Evolutionary conservation across 371 early-diverging fungal genomes (phyloP), one percentile per base, ranked within the genome.

Genomic region (Gilbertella persicaria): DNA sequence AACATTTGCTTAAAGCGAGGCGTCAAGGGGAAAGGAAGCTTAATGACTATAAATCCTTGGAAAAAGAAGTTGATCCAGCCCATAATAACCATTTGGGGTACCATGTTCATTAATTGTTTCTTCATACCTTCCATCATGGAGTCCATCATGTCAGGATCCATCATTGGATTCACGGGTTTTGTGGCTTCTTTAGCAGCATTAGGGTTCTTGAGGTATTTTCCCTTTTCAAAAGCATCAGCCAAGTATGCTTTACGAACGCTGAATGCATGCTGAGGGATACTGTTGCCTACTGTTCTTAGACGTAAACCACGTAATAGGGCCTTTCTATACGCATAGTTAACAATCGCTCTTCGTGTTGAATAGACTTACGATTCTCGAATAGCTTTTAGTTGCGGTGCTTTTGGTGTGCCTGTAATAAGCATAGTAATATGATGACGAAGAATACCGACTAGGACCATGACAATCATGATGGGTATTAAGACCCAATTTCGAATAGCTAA

Each of bases 1-100:
- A 97, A 83, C 98, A 98, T 98, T 46, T 88, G 78, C 77, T 98
- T 98, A 81, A 98, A 98, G 10, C 97, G 89, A 50, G 95, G 78
- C 10, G 96, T 95, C 62, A 98, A 79, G 3, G 97, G 96, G 67
- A 98, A 98, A 24, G 98, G 98, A 58, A 98, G 79, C 52, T 92
- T 93, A 67, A 94, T 92, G 43, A 96, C 80, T 26, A 98, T 86
- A 64, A 98, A 98, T 50, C 98, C 98, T 30, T 94, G 89, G 66
- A 98, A 98, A 80, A 98, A 97, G 70, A 92, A 95, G 60, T 93
- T 93, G 75, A 98, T 90, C 97, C 97, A 97, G 17, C 90, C 90
- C 98, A 98, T 98, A 69, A 98, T 97, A 13, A 98, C 66, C 54
- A 94, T 95, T 74, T 98, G 98, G 24, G 98, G 98, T 21, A 98